Evolutionary conservation across 352 stramenopile genomes (phyloP).

Genomic region (Pythium diclinum): DNA sequence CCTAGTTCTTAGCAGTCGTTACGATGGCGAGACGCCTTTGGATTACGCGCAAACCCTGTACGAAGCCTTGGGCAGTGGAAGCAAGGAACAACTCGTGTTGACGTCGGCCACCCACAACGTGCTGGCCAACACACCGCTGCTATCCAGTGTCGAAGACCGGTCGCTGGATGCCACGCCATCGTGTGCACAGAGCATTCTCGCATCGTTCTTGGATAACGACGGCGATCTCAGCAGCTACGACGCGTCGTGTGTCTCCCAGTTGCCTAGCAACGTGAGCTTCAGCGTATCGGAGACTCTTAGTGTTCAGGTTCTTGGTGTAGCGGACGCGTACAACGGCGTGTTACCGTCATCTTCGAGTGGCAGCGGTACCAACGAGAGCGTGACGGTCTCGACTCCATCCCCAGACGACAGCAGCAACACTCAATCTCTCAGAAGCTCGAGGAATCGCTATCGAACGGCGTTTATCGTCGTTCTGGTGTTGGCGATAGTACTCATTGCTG

Average conservation of each 20-base stretch:
- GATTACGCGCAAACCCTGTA: conserved; percentile 45
- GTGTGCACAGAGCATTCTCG: conserved; percentile 49
- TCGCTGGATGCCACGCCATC: conserved; percentile 34
- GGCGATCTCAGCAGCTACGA: conserved; percentile 51
- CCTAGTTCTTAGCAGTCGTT: conserved; percentile 46
- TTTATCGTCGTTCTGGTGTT: conserved; percentile 27
- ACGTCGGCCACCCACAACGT: conserved; percentile 41
- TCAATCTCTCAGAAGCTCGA: conserved; percentile 3
- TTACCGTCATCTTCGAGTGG: not conserved
- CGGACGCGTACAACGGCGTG: conserved; percentile 47
- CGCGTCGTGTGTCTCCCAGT: conserved; percentile 42
- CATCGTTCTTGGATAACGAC: conserved; percentile 47
- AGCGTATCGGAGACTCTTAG: conserved; percentile 33
- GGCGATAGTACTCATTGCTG: conserved; percentile 9
- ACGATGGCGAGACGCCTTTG: conserved; percentile 43
- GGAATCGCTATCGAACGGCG: conserved; percentile 17
- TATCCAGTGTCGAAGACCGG: conserved; percentile 1
- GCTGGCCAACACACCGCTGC: conserved; percentile 26
- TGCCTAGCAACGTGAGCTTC: conserved; percentile 34
- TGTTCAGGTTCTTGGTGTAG: conserved; percentile 40
- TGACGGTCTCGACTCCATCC: not conserved
- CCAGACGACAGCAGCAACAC: not conserved
- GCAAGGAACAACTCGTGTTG: conserved; percentile 51
- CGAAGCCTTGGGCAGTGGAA: conserved; percentile 31
- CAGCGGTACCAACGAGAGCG: not conserved